Conservation (phyloP, 352 stramenopile species). For the Globisporangium acanthophoron region DNA sequence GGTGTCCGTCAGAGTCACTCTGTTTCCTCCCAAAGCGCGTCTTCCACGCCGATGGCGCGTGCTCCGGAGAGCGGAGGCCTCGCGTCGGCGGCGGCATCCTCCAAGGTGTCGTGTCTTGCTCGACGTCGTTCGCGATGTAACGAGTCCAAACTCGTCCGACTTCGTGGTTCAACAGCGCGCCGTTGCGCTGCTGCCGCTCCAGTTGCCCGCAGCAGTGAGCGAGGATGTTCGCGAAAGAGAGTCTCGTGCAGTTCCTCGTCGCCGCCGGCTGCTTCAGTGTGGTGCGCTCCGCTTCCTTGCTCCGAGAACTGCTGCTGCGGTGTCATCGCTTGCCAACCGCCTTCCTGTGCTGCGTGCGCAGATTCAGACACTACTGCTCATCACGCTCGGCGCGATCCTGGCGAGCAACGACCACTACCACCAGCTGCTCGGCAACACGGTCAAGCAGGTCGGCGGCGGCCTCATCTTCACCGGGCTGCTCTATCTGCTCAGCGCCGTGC, state of each 20-base stretch:
- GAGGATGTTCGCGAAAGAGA: constrained; percentile 56
- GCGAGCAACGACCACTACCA: constrained; percentile 56
- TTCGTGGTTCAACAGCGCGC: too few species aligned
- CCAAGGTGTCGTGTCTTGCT: background rate
- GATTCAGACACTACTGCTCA: constrained; percentile 50
- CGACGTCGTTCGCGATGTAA: background rate
- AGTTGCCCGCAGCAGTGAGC: too few species aligned
- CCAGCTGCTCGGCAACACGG: constrained; percentile 38
- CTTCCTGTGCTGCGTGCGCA: background rate
- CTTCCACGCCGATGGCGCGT: constrained; percentile 44
- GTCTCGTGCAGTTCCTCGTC: constrained; percentile 52
- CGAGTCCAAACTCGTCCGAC: background rate
- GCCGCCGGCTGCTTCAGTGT: constrained; percentile 57
- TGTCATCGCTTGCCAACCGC: background rate
- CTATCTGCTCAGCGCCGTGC: constrained; percentile 36
- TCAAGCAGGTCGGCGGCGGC: constrained; percentile 53
- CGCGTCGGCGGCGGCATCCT: background rate
- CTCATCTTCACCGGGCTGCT: constrained; percentile 63
- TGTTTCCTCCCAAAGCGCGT: constrained; percentile 45
- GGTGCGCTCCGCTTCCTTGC: constrained; percentile 11
- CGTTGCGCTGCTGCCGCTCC: too few species aligned
- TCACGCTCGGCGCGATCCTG: constrained; percentile 43
- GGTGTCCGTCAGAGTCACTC: background rate
- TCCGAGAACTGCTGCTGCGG: background rate
- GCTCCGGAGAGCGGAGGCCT: constrained; percentile 20